Conservation (phyloP, 177 flowering plant species). For the Vitis hybrid region DNA sequence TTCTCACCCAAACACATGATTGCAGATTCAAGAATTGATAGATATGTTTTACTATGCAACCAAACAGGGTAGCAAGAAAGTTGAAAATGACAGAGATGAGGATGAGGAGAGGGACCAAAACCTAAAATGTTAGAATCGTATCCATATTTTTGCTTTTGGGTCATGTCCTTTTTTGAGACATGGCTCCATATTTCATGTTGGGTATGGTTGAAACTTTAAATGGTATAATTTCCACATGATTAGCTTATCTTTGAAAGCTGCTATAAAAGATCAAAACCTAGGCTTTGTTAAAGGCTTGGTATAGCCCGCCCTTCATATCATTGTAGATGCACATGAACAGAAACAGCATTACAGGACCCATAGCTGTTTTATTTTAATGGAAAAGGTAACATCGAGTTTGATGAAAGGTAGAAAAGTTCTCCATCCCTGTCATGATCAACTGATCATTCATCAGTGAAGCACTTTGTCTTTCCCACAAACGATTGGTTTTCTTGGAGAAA, state of each 20-base stretch:
- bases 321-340: neutral
- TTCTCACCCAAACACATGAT: no score
- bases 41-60: neutral
- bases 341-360: constrained; percentile 1
- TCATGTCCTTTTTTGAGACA: constrained; percentile 10
- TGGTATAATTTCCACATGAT: neutral
- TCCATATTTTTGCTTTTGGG: neutral
- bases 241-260: neutral
- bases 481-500: no score
- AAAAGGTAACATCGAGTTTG: neutral
- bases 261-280: no score
- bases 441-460: no score
- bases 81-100: constrained; percentile 1
- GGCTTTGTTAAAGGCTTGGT: no score
- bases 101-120: neutral
- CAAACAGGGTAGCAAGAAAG: neutral
- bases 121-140: neutral
- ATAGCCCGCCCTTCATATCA: neutral
- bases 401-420: no score
- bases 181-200: neutral
- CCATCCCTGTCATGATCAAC: no score
- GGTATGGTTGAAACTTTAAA: neutral
- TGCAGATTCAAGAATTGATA: neutral
- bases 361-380: neutral
- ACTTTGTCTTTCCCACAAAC: no score